Evolutionary conservation across 2,329 filamentous ascomycete genomes (phyloP).

Genomic region (Clarireedia hainanense): DNA sequence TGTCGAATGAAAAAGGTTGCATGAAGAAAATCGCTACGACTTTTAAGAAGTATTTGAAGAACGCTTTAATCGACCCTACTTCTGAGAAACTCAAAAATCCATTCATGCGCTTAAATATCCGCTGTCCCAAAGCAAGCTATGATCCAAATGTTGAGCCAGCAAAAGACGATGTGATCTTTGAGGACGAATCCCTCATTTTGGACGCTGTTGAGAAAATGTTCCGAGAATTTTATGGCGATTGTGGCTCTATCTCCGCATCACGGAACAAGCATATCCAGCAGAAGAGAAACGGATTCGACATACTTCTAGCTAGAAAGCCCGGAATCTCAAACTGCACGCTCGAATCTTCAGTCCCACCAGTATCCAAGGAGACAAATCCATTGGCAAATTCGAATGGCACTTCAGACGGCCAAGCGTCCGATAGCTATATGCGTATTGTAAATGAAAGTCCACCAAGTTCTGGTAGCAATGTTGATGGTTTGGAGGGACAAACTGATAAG

Average conservation of each 20-base stretch:
- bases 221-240: constrained; percentile 23
- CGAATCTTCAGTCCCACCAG: not conserved
- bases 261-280: not conserved
- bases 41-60: constrained; percentile 44
- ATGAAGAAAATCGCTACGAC: constrained; percentile 50
- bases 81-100: constrained; percentile 37
- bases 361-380: too few species aligned
- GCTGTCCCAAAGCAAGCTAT: constrained; percentile 54
- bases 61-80: constrained; percentile 17
- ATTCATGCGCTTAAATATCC: constrained; percentile 58
- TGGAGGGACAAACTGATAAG: not conserved
- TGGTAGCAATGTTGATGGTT: not conserved
- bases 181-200: constrained; percentile 41
- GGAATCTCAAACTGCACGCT: not conserved
- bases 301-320: constrained; percentile 21
- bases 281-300: constrained; percentile 17
- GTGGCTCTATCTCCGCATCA: not conserved
- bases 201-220: constrained; percentile 26
- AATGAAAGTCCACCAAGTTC: too few species aligned
- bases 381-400: too few species aligned
- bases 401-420: too few species aligned
- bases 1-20: constrained; percentile 46
- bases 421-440: too few species aligned
- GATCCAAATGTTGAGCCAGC: constrained; percentile 64
- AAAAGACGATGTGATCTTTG: constrained; percentile 66